A percentile compares a stretch with the other conserved stretches of the same genome.
These are phyloP conservation scores for Lyophyllum semitale DNA, from an alignment of 768 basidiomycete species.

Conservation along the genomic window DNA sequence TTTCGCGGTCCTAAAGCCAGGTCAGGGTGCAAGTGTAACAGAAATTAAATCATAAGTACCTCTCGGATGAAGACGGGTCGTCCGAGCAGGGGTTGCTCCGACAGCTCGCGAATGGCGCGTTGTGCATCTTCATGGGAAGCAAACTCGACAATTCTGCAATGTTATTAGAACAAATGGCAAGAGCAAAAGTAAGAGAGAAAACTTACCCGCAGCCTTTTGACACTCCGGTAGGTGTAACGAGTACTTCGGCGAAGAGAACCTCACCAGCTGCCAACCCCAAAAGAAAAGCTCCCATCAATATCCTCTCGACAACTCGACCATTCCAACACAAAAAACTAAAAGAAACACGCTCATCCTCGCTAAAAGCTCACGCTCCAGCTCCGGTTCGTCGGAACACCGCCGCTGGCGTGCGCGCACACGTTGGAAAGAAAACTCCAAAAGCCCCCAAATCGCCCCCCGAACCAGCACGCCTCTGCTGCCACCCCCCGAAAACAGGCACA, in stretches of 20 bases:
- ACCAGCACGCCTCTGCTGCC: slow-evolving; percentile 23
- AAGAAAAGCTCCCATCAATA: slow-evolving; percentile 94
- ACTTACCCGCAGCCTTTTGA: slow-evolving; percentile 99
- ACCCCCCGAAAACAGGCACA: slow-evolving; percentile 38
- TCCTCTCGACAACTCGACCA: slow-evolving; percentile 74
- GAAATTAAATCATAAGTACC: slow-evolving; percentile 42
- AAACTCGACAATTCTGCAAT: slow-evolving; percentile 89
- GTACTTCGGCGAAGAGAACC: slow-evolving; percentile 99
- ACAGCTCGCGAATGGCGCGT: slow-evolving; percentile 86
- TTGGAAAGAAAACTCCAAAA: slow-evolving; percentile 24
- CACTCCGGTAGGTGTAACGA: slow-evolving; percentile 92
- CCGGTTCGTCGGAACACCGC: slow-evolving; percentile 34
- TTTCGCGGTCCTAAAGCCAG: slow-evolving; percentile 83
- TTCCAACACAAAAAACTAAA: slow-evolving; percentile 45
- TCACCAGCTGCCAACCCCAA: slow-evolving; percentile 96
- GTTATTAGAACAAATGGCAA: slow-evolving; percentile 16
- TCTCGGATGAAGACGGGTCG: slow-evolving; percentile 96
- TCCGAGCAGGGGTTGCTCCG: slow-evolving; percentile 88
- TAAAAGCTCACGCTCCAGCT: slow-evolving; percentile 37
- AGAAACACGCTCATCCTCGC: slow-evolving; percentile 38
- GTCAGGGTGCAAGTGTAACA: neutral
- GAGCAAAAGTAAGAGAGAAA: neutral
- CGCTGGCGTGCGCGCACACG: slow-evolving; percentile 14
- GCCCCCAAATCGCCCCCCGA: slow-evolving; percentile 15
- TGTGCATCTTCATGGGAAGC: slow-evolving; percentile 87